Evolutionary conservation across 257 asterid species (phyloP).

Genomic region (Marsdenia floribunda): DNA sequence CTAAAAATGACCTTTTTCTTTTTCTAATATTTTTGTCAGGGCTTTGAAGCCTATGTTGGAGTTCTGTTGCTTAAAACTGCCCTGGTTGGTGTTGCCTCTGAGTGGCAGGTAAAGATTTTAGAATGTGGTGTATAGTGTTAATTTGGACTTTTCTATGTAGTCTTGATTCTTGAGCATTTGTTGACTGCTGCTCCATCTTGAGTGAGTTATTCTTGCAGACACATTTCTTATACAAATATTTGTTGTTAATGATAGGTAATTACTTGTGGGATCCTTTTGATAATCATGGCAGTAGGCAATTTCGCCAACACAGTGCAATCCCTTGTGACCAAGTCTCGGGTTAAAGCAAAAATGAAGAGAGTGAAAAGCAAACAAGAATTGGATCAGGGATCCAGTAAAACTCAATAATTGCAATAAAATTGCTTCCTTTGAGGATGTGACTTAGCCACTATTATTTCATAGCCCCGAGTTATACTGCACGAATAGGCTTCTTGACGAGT

Average conservation of each 20-base stretch:
- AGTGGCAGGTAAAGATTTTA: slow-evolving; percentile 69
- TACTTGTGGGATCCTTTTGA: slow-evolving; percentile 82
- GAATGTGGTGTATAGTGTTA: slow-evolving; percentile 16
- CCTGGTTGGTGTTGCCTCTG: slow-evolving; percentile 56
- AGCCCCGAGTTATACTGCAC: background rate
- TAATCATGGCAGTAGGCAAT: slow-evolving; percentile 91
- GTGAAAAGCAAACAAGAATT: slow-evolving; percentile 70
- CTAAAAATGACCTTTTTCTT: background rate
- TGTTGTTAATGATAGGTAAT: slow-evolving; percentile 51
- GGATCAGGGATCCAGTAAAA: slow-evolving; percentile 39
- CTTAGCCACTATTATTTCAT: background rate
- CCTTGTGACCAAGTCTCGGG: slow-evolving; percentile 69
- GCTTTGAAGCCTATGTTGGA: slow-evolving; percentile 90
- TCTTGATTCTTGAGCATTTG: background rate
- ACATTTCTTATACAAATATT: background rate
- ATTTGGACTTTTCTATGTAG: background rate
- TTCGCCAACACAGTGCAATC: slow-evolving; percentile 88
- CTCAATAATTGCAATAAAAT: slow-evolving; percentile 10
- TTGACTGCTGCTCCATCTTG: background rate
- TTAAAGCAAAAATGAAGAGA: slow-evolving; percentile 77
- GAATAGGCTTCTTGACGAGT: slow-evolving; percentile 12
- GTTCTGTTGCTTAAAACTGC: slow-evolving; percentile 78
- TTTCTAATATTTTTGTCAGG: slow-evolving; percentile 39
- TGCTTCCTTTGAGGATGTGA: background rate
- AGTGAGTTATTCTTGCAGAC: background rate